Percentiles rank a stretch among this genome's conserved stretches.
phyloP scores from a whole-genome alignment of 768 basidiomycete genomes.

The Clitopilus hobsonii region DNA sequence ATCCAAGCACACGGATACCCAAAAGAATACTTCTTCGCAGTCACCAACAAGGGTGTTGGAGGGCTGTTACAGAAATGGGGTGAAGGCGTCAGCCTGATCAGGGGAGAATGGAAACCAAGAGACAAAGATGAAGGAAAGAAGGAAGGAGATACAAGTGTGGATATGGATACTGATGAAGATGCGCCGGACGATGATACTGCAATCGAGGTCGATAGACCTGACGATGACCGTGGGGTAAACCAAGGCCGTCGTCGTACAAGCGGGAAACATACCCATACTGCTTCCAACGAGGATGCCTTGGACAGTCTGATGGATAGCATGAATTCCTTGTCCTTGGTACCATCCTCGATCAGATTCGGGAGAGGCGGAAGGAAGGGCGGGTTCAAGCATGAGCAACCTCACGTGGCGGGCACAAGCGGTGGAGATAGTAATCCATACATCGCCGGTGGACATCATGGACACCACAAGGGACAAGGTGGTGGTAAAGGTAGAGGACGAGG shows the following conservation, averaged over 20 bases:
- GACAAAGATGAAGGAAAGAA: conserved; percentile 17
- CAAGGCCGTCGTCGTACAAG: conserved; percentile 22
- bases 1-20: conserved; percentile 81
- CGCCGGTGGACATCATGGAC: background rate
- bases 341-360: conserved; percentile 67
- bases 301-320: conserved; percentile 47
- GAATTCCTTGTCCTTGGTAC: conserved; percentile 53
- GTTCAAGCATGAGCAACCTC: conserved; percentile 27
- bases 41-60: conserved; percentile 88
- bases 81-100: conserved; percentile 75
- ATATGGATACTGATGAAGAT: conserved; percentile 18
- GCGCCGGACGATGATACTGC: conserved; percentile 18
- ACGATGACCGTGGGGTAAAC: conserved; percentile 13
- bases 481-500: conserved; percentile 14
- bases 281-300: conserved; percentile 23
- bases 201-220: background rate
- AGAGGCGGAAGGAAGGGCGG: conserved; percentile 59
- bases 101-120: conserved; percentile 63
- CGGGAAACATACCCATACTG: conserved; percentile 7
- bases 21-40: conserved; percentile 86
- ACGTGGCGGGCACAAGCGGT: too few species aligned
- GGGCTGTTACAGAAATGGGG: conserved; percentile 78
- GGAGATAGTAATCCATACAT: background rate
- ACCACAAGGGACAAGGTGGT: conserved; percentile 3
- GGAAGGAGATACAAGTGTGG: conserved; percentile 23